A percentile compares a stretch with the other conserved stretches of the same genome.
Evolutionary conservation across 2,329 filamentous ascomycete species (phyloP).

Genomic region (Diaporthe eres): DNA sequence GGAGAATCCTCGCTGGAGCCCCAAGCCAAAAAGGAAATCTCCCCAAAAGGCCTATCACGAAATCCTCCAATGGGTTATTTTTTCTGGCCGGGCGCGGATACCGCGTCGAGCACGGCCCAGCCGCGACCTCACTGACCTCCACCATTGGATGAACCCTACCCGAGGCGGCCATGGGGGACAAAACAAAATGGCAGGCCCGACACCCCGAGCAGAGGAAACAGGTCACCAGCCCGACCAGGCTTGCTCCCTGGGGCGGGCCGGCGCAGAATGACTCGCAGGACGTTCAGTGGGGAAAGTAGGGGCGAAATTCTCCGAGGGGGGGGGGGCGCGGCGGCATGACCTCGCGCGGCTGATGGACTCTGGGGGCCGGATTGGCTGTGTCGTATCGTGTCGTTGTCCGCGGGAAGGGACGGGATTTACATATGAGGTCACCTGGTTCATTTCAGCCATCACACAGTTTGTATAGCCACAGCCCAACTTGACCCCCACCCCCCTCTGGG

Average conservation of each 20-base stretch:
- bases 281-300: neutral
- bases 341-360: neutral
- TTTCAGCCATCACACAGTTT: neutral
- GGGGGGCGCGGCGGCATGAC: neutral
- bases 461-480: too few relatives aligned
- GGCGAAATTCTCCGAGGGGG: neutral
- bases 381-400: neutral
- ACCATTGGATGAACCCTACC: neutral
- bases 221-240: neutral
- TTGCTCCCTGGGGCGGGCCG: neutral
- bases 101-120: neutral
- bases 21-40: too few relatives aligned
- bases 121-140: too few relatives aligned
- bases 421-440: neutral
- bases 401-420: neutral
- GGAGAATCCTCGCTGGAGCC: neutral
- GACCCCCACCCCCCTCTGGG: too few relatives aligned
- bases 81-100: neutral
- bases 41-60: too few relatives aligned
- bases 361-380: neutral
- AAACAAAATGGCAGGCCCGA: neutral
- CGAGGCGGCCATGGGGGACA: neutral
- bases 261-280: slow-evolving; percentile 21
- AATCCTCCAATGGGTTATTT: neutral
- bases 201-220: neutral